Base-by-base conservation (phyloP, 495 filamentous ascomycete genomes). In the Talaromyces wortmannii region DNA sequence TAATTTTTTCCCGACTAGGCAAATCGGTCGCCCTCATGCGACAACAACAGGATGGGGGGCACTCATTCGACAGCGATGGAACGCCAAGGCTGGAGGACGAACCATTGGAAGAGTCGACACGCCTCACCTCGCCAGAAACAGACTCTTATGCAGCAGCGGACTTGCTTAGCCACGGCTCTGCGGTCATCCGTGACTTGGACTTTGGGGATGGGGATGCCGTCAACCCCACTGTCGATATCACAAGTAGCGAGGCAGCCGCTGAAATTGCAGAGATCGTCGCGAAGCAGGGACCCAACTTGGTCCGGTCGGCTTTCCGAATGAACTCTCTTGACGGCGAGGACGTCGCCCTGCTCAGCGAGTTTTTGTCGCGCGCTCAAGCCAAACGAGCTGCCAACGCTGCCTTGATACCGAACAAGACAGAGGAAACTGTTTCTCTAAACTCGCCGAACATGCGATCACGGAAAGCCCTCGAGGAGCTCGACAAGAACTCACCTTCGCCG, bases 261-360 rank as follows among this genome's bases (percentile, higher is more conserved):
- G 48, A 46, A 13, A 45, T 31, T 23, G 44, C 31, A 45, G 63
- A 67, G 12, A 42, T 72, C 31, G 67, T 67, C 0, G 61, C 61
- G 23, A 63, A 67, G 49, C 68, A 70, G 57, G 65, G 74, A 47
- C 67, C 68, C 17, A 71, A 62, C 5, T 55, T 74, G 16, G 70
- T 74, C 16, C 68, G 71, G 53, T 75, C 74, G 43, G 71, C 73
- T 36, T 60, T 75, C 6, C 65, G 70, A 49, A 46, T 53, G 42
- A 76, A 70, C 60, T 73, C 72, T 16, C 57, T 75, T n/a, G 72
- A 71, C 50, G 72, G 78, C 57, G 79, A 83, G 50, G 82, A 86
- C 67, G 80, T 81, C 2, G 80, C 69, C 48, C 59, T 85, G 17
- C 73, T 87, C 23, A 83, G 81, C 57, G 78, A 80, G 49, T 87